Evolutionary conservation across 1,139 yeast species (phyloP).

Genomic region (Candida sp.): DNA sequence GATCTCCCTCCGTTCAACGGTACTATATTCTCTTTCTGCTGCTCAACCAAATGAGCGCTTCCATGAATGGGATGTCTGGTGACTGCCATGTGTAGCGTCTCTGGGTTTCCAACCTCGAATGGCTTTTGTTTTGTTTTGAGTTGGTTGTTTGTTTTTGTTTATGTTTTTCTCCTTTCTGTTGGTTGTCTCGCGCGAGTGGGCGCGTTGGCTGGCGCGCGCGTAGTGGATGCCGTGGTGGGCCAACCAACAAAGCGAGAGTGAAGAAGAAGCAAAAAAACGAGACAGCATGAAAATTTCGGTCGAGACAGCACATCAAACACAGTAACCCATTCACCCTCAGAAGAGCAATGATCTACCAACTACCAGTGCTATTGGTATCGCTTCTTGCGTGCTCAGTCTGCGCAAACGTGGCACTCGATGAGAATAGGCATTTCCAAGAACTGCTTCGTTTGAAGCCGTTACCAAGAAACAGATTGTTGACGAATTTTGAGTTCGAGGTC

Average conservation of each 20-base stretch:
- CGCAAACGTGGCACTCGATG: not conserved
- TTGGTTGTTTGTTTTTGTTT: not conserved
- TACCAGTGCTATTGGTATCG: constrained; percentile 16
- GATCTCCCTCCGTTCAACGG: constrained; percentile 76
- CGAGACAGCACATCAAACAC: not conserved
- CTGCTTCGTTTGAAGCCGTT: constrained; percentile 65
- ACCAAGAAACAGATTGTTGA: constrained; percentile 67
- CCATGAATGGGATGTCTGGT: not conserved
- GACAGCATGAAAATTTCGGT: not conserved
- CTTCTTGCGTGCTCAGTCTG: not conserved
- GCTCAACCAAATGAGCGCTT: constrained; percentile 44
- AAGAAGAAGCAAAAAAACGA: not conserved
- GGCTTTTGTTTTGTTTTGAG: not conserved
- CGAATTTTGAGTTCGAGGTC: constrained; percentile 71
- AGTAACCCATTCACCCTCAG: not conserved
- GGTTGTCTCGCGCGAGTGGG: not conserved
- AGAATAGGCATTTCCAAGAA: constrained; percentile 52
- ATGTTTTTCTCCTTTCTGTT: not conserved
- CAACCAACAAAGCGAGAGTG: not conserved
- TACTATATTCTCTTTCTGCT: constrained; percentile 80
- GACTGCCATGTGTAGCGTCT: not conserved
- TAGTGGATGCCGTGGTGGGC: not conserved
- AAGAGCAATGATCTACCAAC: not conserved
- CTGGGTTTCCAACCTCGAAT: not conserved
- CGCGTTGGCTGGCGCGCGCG: not conserved